These are phyloP conservation scores for Persicaria tinctoria DNA, from an alignment of 148 eudicot species.

Conservation along the genomic window DNA sequence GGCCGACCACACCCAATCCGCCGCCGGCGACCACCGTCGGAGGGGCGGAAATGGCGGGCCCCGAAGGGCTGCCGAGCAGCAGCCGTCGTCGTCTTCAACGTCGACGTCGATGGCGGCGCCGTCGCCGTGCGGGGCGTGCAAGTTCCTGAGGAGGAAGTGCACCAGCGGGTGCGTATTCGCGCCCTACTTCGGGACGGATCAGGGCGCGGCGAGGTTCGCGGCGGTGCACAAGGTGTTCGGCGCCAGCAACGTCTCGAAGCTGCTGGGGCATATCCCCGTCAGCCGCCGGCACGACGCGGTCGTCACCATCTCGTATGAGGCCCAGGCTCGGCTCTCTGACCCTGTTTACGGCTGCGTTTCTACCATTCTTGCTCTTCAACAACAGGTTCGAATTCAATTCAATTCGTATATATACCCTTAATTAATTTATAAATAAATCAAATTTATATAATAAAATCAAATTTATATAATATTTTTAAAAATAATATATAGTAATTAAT, in stretches of 20 bases:
- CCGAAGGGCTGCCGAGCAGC: neutral
- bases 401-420: neutral
- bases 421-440: neutral
- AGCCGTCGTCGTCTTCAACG: neutral
- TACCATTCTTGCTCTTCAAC: conserved; percentile 46
- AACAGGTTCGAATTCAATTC: conserved; percentile 31
- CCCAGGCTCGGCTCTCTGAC: conserved; percentile 55
- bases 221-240: conserved; percentile 65
- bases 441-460: no score
- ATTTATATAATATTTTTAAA: no score
- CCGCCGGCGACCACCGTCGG: neutral
- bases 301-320: conserved; percentile 50
- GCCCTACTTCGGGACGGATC: conserved; percentile 51
- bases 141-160: conserved; percentile 59
- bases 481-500: no score
- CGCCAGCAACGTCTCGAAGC: conserved; percentile 57
- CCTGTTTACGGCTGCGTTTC: conserved; percentile 62
- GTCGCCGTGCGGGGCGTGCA: conserved; percentile 53
- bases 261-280: conserved; percentile 43
- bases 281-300: conserved; percentile 47
- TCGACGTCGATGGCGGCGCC: conserved; percentile 3
- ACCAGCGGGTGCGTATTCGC: conserved; percentile 46
- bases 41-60: neutral
- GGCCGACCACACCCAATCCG: neutral
- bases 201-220: conserved; percentile 55